A percentile compares a stretch with the other conserved stretches of the same genome.
Conservation (phyloP, 306 rosid species). For the Aeschynomene evenia region DNA sequence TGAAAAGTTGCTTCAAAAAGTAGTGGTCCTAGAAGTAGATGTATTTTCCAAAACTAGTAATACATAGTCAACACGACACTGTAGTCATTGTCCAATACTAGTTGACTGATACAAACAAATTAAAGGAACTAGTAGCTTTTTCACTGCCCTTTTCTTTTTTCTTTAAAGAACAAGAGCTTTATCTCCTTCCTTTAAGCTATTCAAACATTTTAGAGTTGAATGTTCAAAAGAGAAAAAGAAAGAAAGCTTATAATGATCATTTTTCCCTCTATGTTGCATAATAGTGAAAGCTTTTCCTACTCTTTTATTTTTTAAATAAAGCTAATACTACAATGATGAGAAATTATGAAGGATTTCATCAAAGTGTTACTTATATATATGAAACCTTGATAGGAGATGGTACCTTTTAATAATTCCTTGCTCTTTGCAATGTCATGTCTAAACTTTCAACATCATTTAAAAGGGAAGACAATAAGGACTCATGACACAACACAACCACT, state of each 20-base stretch:
- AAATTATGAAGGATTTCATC: neutral
- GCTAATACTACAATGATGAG: conserved; percentile 1
- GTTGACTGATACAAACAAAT: conserved; percentile 30
- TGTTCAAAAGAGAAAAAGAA: neutral
- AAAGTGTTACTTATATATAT: neutral
- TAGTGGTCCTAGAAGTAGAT: conserved; percentile 36
- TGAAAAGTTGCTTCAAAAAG: conserved; percentile 23
- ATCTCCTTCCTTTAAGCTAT: conserved; percentile 2
- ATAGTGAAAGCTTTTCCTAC: conserved; percentile 4
- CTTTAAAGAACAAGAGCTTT: conserved; percentile 10
- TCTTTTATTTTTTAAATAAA: neutral
- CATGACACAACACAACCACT: conserved; percentile 38
- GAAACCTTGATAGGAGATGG: neutral
- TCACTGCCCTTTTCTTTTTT: conserved; percentile 12
- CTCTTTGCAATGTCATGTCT: conserved; percentile 27
- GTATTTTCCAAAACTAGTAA: conserved; percentile 42
- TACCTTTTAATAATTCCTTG: neutral
- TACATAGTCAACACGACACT: conserved; percentile 25
- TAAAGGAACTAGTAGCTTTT: conserved; percentile 5
- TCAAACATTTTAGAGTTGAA: conserved; percentile 19
- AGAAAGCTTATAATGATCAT: neutral
- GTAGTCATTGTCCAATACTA: conserved; percentile 28
- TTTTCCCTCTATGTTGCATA: neutral
- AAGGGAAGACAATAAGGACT: neutral
- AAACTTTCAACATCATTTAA: conserved; percentile 29